Base-by-base conservation (phyloP, 2,329 filamentous ascomycete genomes). In the Colletotrichum cereale region DNA sequence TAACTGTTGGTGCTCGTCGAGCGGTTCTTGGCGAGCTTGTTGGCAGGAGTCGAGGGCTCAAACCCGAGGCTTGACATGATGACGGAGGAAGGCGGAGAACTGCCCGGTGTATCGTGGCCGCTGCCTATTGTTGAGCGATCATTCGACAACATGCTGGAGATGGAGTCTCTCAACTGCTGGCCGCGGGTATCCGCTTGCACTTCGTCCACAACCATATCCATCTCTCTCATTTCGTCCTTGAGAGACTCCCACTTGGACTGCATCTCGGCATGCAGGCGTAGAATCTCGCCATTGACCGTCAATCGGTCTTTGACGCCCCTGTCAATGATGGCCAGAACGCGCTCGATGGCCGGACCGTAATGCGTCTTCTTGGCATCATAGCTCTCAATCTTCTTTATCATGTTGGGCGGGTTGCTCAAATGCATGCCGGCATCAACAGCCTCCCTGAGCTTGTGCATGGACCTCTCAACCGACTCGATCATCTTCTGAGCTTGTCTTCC, bases 341-440 rank as follows among this genome's bases (percentile, higher is more conserved):
- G 90, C 79, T 96, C 94, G 79, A 99, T 97, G 2, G 96, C 96
- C 12, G 95, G 94, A 1, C 95, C 93, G 78, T 98, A 99, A 80
- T 98, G 96, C 71, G 90, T 90, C 81, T 96, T 97, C 86, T 98
- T 99, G 53, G 93, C 94, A 79, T 98, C 95, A 80, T 97, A 99
- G 76, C 89, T 97, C 80, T 97, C 95, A 52, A 97, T 91, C 80
- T 95, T 96, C 83, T 96, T 97, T 72, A 87, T 86, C 82, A 96
- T 88, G 2, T 86, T 85, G 7, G 91, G 85, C 29, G 90, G 89
- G 77, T 93, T 94, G 16, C 91, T 92, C 71, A 94, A 82, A 74
- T 96, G 92, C 77, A 92, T 87, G 10, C 91, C 91, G 14, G 89
- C 86, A 70, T 97, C 93, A 21, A 97, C 85, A 5, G 90, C 91